A percentile compares a stretch with the other conserved stretches of the same genome.
Conservation (phyloP, 768 basidiomycete genomes). For the Lyophyllum semitale region DNA sequence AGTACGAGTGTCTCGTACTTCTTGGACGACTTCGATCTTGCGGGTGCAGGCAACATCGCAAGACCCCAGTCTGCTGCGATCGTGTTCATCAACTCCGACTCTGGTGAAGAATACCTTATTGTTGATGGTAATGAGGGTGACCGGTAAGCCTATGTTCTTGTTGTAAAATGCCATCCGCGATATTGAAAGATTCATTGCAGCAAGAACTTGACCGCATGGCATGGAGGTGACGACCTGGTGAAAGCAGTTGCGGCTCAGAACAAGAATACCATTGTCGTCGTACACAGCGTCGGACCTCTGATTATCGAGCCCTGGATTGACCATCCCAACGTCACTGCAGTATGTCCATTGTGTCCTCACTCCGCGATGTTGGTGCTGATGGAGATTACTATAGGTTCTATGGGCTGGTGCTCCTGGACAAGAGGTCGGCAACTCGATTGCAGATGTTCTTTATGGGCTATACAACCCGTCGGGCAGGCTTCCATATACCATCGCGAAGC, state of each 20-base stretch:
- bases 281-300: slow-evolving; percentile 62
- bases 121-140: slow-evolving; percentile 73
- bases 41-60: slow-evolving; percentile 47
- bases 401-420: slow-evolving; percentile 71
- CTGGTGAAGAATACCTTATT: slow-evolving; percentile 82
- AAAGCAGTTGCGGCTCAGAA: slow-evolving; percentile 64
- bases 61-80: slow-evolving; percentile 62
- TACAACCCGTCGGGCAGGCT: slow-evolving; percentile 70
- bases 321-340: slow-evolving; percentile 38
- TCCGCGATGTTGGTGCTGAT: slow-evolving; percentile 26
- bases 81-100: slow-evolving; percentile 82
- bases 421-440: slow-evolving; percentile 69
- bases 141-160: slow-evolving; percentile 4
- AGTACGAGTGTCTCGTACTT: slow-evolving; percentile 67
- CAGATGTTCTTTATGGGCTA: slow-evolving; percentile 69
- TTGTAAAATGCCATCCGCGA: neutral
- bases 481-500: slow-evolving; percentile 76
- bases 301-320: slow-evolving; percentile 56
- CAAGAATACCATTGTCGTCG: slow-evolving; percentile 72
- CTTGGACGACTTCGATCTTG: slow-evolving; percentile 68
- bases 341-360: slow-evolving; percentile 12
- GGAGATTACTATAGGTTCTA: slow-evolving; percentile 36
- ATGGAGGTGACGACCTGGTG: slow-evolving; percentile 70
- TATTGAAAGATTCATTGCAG: neutral
- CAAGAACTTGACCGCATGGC: slow-evolving; percentile 69